Conservation (phyloP, 169 alveolate species). For the Theileria parva region DNA sequence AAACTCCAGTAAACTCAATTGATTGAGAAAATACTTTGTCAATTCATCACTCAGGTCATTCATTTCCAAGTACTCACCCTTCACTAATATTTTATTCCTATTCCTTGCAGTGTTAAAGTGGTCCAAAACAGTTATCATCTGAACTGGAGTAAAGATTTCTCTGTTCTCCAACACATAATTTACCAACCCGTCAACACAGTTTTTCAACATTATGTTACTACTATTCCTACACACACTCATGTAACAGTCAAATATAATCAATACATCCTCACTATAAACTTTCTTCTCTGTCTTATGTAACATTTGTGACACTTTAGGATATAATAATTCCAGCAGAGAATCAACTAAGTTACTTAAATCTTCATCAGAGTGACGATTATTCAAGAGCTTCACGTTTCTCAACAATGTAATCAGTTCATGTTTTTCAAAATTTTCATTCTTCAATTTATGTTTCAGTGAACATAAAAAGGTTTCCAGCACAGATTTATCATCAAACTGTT, state of each 20-base stretch:
- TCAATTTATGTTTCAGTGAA: neutral
- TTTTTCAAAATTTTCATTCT: neutral
- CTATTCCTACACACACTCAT: neutral
- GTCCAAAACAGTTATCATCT: neutral
- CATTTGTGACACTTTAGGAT: slow-evolving; percentile 6
- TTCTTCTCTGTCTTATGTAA: neutral
- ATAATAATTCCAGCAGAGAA: neutral
- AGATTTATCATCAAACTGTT: neutral
- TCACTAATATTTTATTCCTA: neutral
- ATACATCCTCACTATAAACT: neutral
- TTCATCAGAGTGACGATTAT: neutral
- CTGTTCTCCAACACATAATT: slow-evolving; percentile 6
- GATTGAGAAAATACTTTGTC: neutral
- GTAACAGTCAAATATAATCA: neutral
- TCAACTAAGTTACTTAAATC: neutral
- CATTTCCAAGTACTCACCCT: slow-evolving; percentile 5
- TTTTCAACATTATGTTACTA: neutral
- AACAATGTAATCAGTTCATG: neutral
- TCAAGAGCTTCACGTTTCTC: neutral
- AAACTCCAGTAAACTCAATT: slow-evolving; percentile 10
- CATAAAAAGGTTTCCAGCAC: neutral
- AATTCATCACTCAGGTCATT: neutral
- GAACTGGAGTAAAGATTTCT: neutral
- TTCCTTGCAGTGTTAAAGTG: neutral
- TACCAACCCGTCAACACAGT: neutral